Evolutionary conservation across 495 filamentous ascomycete genomes (phyloP).

Genomic region (Xylaria cubensis): DNA sequence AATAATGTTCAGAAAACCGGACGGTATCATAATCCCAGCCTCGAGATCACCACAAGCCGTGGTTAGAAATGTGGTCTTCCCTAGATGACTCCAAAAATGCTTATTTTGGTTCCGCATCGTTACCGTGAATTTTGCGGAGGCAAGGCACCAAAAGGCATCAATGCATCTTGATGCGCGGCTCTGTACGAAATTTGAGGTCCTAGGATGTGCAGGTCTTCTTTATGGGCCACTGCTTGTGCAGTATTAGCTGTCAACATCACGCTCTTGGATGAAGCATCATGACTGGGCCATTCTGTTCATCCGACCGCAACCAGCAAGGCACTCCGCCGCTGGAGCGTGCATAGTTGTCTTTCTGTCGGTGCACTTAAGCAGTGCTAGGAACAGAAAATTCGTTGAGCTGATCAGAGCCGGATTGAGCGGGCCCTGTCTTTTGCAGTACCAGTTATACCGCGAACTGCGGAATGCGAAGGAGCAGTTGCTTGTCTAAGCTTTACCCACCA

Average conservation of each 20-base stretch:
- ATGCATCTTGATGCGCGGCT: background rate
- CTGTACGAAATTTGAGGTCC: background rate
- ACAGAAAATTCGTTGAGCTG: background rate
- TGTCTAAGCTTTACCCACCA: conserved; percentile 16
- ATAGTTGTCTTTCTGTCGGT: background rate
- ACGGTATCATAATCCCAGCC: background rate
- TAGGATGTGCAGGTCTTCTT: background rate
- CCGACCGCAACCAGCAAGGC: background rate
- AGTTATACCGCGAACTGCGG: background rate
- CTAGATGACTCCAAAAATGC: background rate
- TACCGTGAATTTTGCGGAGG: background rate
- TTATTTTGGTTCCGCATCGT: conserved; percentile 1
- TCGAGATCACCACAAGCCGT: background rate
- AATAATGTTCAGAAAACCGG: background rate
- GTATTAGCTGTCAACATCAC: conserved; percentile 16
- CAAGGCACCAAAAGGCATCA: background rate
- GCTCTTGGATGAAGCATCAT: conserved; percentile 1
- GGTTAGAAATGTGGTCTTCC: background rate
- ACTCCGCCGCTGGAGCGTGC: background rate
- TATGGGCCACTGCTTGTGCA: conserved; percentile 4
- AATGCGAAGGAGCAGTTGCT: conserved; percentile 13
- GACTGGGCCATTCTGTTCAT: background rate
- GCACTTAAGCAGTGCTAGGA: background rate
- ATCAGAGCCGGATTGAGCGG: conserved; percentile 11
- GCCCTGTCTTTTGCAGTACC: conserved; percentile 21